Conservation (phyloP, 805 yeast species). For the Saccharomycopsis lassenensis region DNA sequence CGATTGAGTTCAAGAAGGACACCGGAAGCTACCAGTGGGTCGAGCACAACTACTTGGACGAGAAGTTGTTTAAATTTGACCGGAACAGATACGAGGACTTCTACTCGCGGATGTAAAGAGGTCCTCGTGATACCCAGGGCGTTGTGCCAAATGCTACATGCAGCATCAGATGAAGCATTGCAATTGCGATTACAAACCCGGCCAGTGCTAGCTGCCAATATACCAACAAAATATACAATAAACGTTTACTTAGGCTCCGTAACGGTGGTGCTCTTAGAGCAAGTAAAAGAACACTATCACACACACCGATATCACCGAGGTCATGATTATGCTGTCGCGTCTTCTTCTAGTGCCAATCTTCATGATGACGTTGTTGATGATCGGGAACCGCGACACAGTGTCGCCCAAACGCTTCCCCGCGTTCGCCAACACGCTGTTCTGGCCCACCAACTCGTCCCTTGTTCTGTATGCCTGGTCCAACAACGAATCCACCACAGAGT, state of each 20-base stretch:
- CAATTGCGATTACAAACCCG: neutral
- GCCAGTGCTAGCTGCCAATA: neutral
- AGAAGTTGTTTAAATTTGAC: constrained; percentile 18
- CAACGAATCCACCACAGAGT: constrained; percentile 66
- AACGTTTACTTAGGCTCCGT: neutral
- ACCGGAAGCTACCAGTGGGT: constrained; percentile 39
- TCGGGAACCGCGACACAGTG: constrained; percentile 66
- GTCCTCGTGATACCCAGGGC: no score
- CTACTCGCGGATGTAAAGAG: constrained; percentile 16
- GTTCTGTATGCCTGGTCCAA: constrained; percentile 83
- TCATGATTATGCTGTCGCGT: constrained; percentile 79
- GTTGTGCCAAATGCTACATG: neutral
- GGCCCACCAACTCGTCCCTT: constrained; percentile 71
- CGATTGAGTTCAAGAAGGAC: constrained; percentile 47
- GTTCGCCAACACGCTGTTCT: constrained; percentile 49
- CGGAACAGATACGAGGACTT: constrained; percentile 19
- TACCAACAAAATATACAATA: neutral
- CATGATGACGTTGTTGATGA: constrained; percentile 60
- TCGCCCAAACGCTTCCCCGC: constrained; percentile 55
- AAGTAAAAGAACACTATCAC: constrained; percentile 48
- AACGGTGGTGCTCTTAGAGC: constrained; percentile 5
- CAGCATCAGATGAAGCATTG: neutral
- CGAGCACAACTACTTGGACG: constrained; percentile 26
- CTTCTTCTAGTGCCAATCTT: constrained; percentile 82
- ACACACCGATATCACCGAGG: constrained; percentile 61